A percentile compares a stretch with the other conserved stretches of the same genome.
These are phyloP conservation scores for Rosa rugosa DNA, from an alignment of 306 rosid species.

Conservation along the genomic window DNA sequence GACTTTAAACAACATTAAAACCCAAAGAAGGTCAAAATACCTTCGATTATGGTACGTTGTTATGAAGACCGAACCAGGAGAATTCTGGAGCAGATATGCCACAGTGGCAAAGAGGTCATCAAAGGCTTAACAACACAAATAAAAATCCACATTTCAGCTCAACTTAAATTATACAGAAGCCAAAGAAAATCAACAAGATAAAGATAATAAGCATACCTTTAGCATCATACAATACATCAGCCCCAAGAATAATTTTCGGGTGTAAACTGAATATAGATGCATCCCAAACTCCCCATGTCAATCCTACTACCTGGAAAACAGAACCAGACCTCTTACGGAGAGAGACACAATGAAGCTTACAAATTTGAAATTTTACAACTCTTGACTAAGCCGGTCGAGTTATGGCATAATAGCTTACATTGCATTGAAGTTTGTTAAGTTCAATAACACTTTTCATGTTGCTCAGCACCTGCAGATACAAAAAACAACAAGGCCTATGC, in stretches of 20 bases:
- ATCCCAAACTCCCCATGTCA: constrained; percentile 96
- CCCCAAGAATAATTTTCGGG: constrained; percentile 77
- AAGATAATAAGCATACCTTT: constrained; percentile 37
- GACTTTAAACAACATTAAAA: constrained; percentile 17
- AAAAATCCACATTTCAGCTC: constrained; percentile 31
- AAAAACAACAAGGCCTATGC: constrained; percentile 17
- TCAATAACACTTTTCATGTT: constrained; percentile 74
- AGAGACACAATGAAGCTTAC: constrained; percentile 7
- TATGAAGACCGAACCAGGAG: constrained; percentile 67
- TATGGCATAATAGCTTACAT: constrained; percentile 43
- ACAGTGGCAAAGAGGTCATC: constrained; percentile 86
- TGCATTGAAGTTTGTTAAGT: constrained; percentile 68
- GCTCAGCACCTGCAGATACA: constrained; percentile 67
- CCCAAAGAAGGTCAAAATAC: constrained; percentile 39
- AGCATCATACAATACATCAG: constrained; percentile 81
- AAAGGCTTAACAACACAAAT: constrained; percentile 50
- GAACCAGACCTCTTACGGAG: constrained; percentile 13
- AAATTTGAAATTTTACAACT: neutral
- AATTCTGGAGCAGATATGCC: constrained; percentile 60
- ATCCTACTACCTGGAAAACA: constrained; percentile 58
- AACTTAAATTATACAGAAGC: constrained; percentile 5
- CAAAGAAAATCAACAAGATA: neutral
- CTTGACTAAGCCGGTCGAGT: neutral
- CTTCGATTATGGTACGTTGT: constrained; percentile 83
- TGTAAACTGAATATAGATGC: constrained; percentile 57